A percentile compares a stretch with the other conserved stretches of the same genome.
These are phyloP conservation scores for Beauveria pseudobassiana DNA, from an alignment of 2,329 filamentous ascomycete species.

Conservation along the genomic window DNA sequence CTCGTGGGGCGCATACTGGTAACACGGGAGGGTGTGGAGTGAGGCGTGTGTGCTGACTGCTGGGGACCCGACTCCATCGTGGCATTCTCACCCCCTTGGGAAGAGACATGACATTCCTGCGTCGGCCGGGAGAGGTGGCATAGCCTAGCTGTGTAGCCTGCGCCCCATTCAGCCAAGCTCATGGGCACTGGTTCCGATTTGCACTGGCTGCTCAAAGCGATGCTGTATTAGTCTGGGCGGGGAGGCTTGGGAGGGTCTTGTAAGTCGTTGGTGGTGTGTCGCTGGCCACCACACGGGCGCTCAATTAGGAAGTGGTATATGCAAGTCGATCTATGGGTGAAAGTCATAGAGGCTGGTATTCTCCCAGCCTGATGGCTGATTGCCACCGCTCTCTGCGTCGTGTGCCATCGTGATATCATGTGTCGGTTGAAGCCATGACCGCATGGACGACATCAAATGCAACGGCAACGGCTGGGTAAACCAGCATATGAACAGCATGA, in stretches of 20 bases:
- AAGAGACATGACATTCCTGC: slow-evolving; percentile 9
- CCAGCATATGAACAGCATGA: neutral
- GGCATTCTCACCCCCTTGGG: slow-evolving; percentile 7
- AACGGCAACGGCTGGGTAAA: neutral
- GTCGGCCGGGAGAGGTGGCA: neutral
- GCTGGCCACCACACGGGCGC: neutral
- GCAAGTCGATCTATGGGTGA: neutral
- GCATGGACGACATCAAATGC: neutral
- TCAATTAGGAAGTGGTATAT: neutral
- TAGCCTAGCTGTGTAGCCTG: neutral
- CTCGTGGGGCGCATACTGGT: slow-evolving; percentile 6
- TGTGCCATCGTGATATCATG: neutral
- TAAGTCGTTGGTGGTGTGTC: slow-evolving; percentile 1
- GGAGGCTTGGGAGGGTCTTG: neutral
- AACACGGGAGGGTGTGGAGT: neutral
- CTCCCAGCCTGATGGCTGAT: slow-evolving; percentile 6
- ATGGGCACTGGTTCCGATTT: neutral
- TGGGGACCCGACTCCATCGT: neutral
- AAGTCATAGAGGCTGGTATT: neutral
- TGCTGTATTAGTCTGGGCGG: neutral
- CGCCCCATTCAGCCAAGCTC: neutral
- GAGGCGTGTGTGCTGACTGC: neutral
- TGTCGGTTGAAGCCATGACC: neutral
- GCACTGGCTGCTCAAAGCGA: neutral
- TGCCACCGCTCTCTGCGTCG: neutral